Conservation (phyloP, 495 filamentous ascomycete genomes). For the Choiromyces venosus region DNA sequence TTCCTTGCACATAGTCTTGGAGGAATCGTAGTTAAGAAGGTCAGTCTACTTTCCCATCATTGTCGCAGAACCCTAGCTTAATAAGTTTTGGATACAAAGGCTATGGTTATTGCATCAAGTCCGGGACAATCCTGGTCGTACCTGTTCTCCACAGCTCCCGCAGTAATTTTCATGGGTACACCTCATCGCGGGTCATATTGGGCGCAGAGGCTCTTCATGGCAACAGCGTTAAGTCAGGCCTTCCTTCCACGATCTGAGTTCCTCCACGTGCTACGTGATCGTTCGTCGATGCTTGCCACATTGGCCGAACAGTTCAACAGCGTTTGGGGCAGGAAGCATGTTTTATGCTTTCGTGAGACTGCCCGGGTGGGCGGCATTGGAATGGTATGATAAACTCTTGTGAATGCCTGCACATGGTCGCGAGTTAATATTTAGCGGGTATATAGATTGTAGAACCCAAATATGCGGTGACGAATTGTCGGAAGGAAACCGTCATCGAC, state of each 20-base stretch:
- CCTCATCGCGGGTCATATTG: conserved; percentile 9
- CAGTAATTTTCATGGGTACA: conserved; percentile 21
- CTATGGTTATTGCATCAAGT: neutral
- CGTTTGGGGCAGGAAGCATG: neutral
- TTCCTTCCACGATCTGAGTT: neutral
- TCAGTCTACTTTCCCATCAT: neutral
- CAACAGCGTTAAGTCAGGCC: neutral
- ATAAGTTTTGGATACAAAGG: neutral
- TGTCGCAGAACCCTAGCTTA: neutral
- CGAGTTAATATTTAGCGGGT: neutral
- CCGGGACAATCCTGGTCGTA: neutral
- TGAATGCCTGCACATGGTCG: neutral
- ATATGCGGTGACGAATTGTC: neutral
- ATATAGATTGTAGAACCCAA: neutral
- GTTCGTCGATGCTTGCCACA: neutral
- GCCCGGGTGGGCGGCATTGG: neutral
- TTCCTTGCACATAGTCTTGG: conserved; percentile 33
- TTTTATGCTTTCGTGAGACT: neutral
- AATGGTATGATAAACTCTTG: neutral
- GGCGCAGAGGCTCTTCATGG: conserved; percentile 2
- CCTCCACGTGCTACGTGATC: neutral
- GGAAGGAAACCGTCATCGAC: neutral
- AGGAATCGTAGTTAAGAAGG: conserved; percentile 28
- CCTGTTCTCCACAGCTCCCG: conserved; percentile 1
- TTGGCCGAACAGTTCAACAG: neutral